Base-by-base conservation (phyloP, 75 land plant genomes). In the Gnetum montanum region DNA sequence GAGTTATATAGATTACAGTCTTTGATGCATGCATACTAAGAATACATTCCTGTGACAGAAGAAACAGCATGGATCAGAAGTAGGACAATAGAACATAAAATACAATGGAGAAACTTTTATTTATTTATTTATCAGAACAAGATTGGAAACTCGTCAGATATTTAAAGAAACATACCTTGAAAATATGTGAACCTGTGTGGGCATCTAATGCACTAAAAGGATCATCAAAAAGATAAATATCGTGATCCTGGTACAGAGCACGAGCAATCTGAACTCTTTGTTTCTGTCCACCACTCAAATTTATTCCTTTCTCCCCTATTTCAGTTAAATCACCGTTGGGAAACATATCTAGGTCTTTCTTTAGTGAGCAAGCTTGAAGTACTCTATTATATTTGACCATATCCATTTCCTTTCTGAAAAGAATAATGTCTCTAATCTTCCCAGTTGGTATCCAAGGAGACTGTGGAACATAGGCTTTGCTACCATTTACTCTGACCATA, bases 201-300 rank as follows among this genome's bases (percentile, higher is more conserved):
- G 70, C 81, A 62, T 78, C 81, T 30, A 78, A 62, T 36, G 73
- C 81, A 62, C 81, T 78, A 52, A 78, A 77, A 46, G 76, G 71
- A n/a, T 77, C 80, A 67, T 77, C 80, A 57, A 77, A 59, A 5
- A 77, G 63, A 60, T 67, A 78, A 20, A 78, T 66, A 46, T 78
- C 81, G 4, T 72, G 67, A 57, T 74, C 77, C 24, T 78, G 68
- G 54, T 78, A 78, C 19, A 78, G 27, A 16, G 81, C 77, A 29
- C 78, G 72, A 35, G 93, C 93, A 58, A 88, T 71, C 46, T 88
- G 93, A 22, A 88, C 57, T 56, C 92, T 70, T 57, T 86, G 86
- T 46, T 81, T 85, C 62, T 85, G 89, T 13, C 89, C 89, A 35
- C 90, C 90, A 72, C 90, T 85, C 71, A 85, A 28, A 46, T 86